phyloP scores from a whole-genome alignment of 495 filamentous ascomycete species.

The Rusavskia elegans region DNA sequence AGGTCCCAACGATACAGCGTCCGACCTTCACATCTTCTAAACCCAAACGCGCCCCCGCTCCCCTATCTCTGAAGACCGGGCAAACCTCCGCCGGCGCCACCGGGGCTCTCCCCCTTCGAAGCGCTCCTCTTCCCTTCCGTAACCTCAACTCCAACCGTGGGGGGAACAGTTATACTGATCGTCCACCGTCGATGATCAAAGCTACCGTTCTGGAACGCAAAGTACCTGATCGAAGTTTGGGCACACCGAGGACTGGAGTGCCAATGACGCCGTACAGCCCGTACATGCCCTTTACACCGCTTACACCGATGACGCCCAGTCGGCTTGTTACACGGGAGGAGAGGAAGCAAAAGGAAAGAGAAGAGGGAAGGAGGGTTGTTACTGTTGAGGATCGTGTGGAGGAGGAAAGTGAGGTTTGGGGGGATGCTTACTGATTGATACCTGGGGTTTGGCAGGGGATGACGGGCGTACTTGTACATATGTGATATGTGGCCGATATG shows the following conservation, averaged over 20 bases:
- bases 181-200: constrained; percentile 46
- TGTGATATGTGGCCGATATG: not conserved
- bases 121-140: constrained; percentile 16
- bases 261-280: constrained; percentile 69
- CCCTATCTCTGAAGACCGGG: constrained; percentile 9
- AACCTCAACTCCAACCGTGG: constrained; percentile 10
- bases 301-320: constrained; percentile 75
- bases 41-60: constrained; percentile 10
- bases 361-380: constrained; percentile 37
- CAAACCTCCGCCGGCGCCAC: constrained; percentile 10
- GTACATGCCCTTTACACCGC: constrained; percentile 81
- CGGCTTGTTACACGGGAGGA: constrained; percentile 58
- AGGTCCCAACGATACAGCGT: constrained; percentile 1
- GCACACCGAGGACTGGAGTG: constrained; percentile 55
- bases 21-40: constrained; percentile 6
- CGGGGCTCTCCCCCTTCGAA: constrained; percentile 21
- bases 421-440: constrained; percentile 19
- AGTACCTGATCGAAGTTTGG: constrained; percentile 24
- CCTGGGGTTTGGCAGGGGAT: not conserved
- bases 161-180: constrained; percentile 20
- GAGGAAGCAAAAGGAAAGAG: constrained; percentile 47
- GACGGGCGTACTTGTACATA: not conserved
- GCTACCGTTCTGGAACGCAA: constrained; percentile 63
- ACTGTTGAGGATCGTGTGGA: constrained; percentile 38
- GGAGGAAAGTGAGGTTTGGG: constrained; percentile 42